Conservation (phyloP, 768 basidiomycete genomes). For the Gloeophyllum trabeum region DNA sequence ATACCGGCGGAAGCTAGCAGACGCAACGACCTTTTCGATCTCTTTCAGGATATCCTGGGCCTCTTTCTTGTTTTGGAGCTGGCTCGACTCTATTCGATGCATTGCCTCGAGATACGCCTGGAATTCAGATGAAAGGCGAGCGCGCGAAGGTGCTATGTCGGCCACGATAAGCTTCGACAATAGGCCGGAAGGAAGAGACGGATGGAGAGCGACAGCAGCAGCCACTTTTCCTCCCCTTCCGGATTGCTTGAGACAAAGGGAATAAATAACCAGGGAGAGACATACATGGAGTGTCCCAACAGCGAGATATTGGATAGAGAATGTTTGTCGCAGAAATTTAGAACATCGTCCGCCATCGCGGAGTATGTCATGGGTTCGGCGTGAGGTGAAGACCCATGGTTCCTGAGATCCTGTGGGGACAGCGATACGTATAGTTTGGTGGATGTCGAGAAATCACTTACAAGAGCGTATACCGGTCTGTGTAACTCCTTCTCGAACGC, state of each 20-base stretch:
- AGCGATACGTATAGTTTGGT: background rate
- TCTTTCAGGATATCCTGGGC: constrained; percentile 54
- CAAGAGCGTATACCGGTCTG: constrained; percentile 67
- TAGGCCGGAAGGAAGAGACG: constrained; percentile 26
- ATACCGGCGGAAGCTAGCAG: background rate
- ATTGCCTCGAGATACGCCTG: constrained; percentile 57
- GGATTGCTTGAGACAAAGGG: constrained; percentile 2
- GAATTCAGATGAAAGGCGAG: constrained; percentile 52
- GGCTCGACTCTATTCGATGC: constrained; percentile 53
- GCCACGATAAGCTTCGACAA: constrained; percentile 57
- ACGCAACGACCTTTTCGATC: constrained; percentile 42
- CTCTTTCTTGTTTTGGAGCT: constrained; percentile 50
- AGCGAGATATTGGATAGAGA: constrained; percentile 53
- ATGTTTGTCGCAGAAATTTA: constrained; percentile 48
- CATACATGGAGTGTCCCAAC: constrained; percentile 87
- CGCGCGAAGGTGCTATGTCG: constrained; percentile 70
- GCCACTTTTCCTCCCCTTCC: constrained; percentile 79
- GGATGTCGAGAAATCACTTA: constrained; percentile 16
- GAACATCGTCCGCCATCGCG: constrained; percentile 72
- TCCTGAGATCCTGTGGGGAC: constrained; percentile 66
- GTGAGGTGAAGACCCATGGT: constrained; percentile 81
- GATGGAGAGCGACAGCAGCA: constrained; percentile 53
- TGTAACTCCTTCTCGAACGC: constrained; percentile 54
- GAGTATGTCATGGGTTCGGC: constrained; percentile 60
- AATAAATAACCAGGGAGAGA: constrained; percentile 3